Conservation (phyloP, 371 early-diverging fungal genomes). For the Choanephora cucurbitarum region DNA sequence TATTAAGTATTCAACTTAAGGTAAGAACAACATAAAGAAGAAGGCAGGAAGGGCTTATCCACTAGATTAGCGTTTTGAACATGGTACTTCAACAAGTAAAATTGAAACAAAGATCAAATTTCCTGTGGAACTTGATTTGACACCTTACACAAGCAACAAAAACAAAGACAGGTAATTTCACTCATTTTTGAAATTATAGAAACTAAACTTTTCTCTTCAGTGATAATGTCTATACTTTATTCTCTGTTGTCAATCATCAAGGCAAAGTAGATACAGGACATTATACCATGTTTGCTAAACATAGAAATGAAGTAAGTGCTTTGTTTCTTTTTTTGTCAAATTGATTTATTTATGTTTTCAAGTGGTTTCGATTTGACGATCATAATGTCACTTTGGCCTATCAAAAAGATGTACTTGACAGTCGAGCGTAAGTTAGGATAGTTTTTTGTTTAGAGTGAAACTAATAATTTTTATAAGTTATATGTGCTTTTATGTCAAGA, state of each 20-base stretch:
- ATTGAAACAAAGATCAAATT: conserved; percentile 86
- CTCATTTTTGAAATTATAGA: no score
- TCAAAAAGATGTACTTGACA: conserved; percentile 75
- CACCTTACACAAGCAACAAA: conserved; percentile 76
- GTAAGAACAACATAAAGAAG: no score
- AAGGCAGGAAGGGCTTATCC: no score
- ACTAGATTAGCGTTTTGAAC: conserved; percentile 93
- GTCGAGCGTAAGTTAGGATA: conserved; percentile 62
- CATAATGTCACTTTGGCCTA: conserved; percentile 72
- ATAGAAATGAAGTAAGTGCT: conserved; percentile 71
- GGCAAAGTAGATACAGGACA: conserved; percentile 94
- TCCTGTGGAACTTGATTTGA: conserved; percentile 91
- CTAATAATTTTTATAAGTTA: no score
- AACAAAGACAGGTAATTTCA: conserved; percentile 30
- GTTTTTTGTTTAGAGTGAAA: no score
- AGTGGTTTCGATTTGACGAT: conserved; percentile 95
- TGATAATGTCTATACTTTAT: conserved; percentile 78
- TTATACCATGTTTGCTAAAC: conserved; percentile 83
- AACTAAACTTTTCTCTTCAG: conserved; percentile 9
- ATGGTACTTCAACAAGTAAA: conserved; percentile 70
- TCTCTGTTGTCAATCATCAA: conserved; percentile 90
- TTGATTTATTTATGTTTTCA: no score
- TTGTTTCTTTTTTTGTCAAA: background rate
- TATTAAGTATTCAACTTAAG: conserved; percentile 90
- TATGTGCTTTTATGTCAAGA: conserved; percentile 89